These are phyloP conservation scores for Aureobasidium melanogenum DNA, from an alignment of 2,329 filamentous ascomycete species.

Conservation along the genomic window DNA sequence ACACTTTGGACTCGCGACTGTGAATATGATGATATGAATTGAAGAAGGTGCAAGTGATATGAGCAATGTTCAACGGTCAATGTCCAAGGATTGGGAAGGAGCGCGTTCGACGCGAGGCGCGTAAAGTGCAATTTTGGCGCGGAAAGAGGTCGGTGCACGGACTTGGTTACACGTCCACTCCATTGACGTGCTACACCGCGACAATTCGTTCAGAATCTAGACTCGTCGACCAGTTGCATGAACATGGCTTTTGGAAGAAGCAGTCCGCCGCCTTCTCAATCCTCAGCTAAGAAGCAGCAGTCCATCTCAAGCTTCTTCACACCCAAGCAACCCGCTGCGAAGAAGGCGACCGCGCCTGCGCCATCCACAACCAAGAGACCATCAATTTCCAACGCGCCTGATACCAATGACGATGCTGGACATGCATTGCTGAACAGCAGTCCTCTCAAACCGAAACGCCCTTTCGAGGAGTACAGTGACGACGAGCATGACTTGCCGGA, in stretches of 20 bases:
- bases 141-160: neutral
- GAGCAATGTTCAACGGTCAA: neutral
- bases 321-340: conserved; percentile 25
- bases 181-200: neutral
- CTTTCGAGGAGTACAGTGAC: conserved; percentile 29
- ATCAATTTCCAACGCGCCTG: conserved; percentile 13
- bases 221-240: neutral
- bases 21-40: neutral
- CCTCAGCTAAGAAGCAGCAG: conserved; percentile 58
- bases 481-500: conserved; percentile 33
- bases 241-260: conserved; percentile 10
- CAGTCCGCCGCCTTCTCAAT: conserved; percentile 12
- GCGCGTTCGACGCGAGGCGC: neutral
- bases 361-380: conserved; percentile 37
- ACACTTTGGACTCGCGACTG: neutral
- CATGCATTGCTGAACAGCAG: neutral
- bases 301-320: conserved; percentile 83
- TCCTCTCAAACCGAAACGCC: conserved; percentile 25
- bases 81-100: conserved; percentile 1
- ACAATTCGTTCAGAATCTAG: neutral
- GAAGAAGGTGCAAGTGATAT: neutral
- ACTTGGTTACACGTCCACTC: neutral
- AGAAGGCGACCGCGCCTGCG: conserved; percentile 67
- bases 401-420: conserved; percentile 8
- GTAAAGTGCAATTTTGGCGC: conserved; percentile 8